Evolutionary conservation across 768 basidiomycete species (phyloP), one percentile per base, ranked within the genome.

Genomic region (Leccinum longicurvipes): DNA sequence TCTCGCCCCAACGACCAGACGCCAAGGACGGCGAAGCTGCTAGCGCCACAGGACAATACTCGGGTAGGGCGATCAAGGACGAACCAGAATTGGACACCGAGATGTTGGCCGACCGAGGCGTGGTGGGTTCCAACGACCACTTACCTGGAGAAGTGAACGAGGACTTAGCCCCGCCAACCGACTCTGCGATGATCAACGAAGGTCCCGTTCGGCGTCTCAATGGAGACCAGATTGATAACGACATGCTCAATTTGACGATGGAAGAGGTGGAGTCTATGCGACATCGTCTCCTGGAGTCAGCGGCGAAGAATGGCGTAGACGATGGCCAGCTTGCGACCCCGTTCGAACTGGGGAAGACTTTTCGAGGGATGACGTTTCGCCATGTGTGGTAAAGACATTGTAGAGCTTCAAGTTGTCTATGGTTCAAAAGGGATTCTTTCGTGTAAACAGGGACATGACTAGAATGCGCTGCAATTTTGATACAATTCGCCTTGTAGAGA

Each of bases 331-430:
- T 68, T 45, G 54, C 62, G 29, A 47, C 49, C 54, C 27, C 58
- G 47, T 70, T 69, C 28, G 56, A 69, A 25, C 44, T 60, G 5
- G 64, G 66, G 39, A 64, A 57, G 55, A 50, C 52, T 1, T 68
- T 54, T 54, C 54, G 39, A 14, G 67, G 68, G 25, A 61, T 51
- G 60, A 10, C 41, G 4, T 69, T 69, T 53, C 62, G 60, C 9
- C 68, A 66, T 21, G 57, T 62, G 31, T 68, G 67, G 67, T 69
- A 32, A 70, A 50, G 23, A 24, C 2, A 41, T 29, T 32, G 25
- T 14, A 14, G 21, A 2, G 21, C n/a, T 31, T 47, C 39, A 5
- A 5, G 17, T 34, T 41, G n/a, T 25, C 17, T 17, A 17, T 8
- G 14, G 19, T 47, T 50, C 7, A 23, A 2, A 6, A 2, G 32